A percentile compares a stretch with the other conserved stretches of the same genome.
Evolutionary conservation across 495 filamentous ascomycete species (phyloP).

Genomic region (Daldinia caldariorum): DNA sequence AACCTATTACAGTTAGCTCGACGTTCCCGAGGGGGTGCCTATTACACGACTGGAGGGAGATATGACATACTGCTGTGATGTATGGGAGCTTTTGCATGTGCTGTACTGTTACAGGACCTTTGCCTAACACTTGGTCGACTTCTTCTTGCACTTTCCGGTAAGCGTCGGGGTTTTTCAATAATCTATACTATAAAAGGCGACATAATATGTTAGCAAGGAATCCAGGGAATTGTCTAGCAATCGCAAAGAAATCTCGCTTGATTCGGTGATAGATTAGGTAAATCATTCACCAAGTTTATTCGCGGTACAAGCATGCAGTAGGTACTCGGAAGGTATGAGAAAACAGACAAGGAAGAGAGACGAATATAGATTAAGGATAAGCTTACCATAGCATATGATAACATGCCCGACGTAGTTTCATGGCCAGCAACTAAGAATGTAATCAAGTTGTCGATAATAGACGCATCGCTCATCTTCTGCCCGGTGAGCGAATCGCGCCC

Average conservation of each 20-base stretch:
- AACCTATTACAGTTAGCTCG: conserved; percentile 22
- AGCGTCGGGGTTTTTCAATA: conserved; percentile 50
- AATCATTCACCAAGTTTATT: background rate
- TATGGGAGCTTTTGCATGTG: conserved; percentile 71
- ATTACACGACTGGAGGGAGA: background rate
- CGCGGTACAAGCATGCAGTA: too few species aligned
- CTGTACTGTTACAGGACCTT: conserved; percentile 64
- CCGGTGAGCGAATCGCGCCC: conserved; percentile 69
- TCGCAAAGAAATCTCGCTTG: background rate
- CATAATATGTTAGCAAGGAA: background rate
- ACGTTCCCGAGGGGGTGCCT: background rate
- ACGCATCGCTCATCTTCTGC: conserved; percentile 61
- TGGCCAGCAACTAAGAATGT: conserved; percentile 74
- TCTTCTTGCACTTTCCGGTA: conserved; percentile 50
- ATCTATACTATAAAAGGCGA: conserved; percentile 37
- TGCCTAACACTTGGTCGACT: conserved; percentile 65
- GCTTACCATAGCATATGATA: conserved; percentile 54
- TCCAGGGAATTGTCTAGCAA: background rate
- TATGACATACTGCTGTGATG: conserved; percentile 54
- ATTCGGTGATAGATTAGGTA: background rate
- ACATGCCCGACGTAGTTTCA: conserved; percentile 68
- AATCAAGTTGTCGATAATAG: conserved; percentile 69
- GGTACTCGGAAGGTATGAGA: too few species aligned
- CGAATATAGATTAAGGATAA: background rate
- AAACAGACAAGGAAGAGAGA: background rate